Base-by-base conservation (phyloP, 192 early-diverging fungal species). In the Coemansia sp. region DNA sequence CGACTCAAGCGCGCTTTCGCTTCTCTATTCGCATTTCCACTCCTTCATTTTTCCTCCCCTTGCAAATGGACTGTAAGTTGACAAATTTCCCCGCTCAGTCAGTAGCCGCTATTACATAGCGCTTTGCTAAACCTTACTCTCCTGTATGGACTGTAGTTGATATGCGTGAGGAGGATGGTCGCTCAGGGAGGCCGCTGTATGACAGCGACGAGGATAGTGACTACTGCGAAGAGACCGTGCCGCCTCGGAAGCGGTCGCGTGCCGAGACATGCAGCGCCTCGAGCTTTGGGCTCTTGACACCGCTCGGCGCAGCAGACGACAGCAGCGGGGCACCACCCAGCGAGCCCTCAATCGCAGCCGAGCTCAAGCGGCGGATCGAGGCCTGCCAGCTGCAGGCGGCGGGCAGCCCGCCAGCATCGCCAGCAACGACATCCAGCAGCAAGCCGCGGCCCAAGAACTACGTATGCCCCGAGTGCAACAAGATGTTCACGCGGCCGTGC, bases 401-500 rank as follows among this genome's bases (percentile, higher is more conserved):
- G 7, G 32, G 2, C 42, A n/a, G 10, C 39, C 25, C 51, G 2
- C 51, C 47, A 2, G 22, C 38, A 27, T 46, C 39, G 27, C 65
- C 27, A 5, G 42, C 46, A n/a, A 19, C 54, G 12, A 67, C 42
- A 12, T 42, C 59, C 36, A 40, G n/a, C 39, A 49, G 59, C 14
- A 61, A 41, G 11, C 39, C 41, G 9, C 60, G 62, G 36, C 41
- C 71, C 27, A 70, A 66, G 25, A 56, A 42, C 60, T 74, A 75
- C 41, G 42, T 49, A 2, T 76, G 73, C 60, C 3, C 27, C 0
- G 61, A 64, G 9, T 84, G 83, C 38, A 46, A 57, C 62, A 68
- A 71, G 25, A 32, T 65, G 6, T 84, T 73, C 25, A 61, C 51
- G 12, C 54, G 65, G 36, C 70, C 68, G 0, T 72, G 73, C 40